Percentiles rank a stretch among this genome's conserved stretches.
phyloP scores from a whole-genome alignment of 257 asterid species.

The Penstemon eatonii region DNA sequence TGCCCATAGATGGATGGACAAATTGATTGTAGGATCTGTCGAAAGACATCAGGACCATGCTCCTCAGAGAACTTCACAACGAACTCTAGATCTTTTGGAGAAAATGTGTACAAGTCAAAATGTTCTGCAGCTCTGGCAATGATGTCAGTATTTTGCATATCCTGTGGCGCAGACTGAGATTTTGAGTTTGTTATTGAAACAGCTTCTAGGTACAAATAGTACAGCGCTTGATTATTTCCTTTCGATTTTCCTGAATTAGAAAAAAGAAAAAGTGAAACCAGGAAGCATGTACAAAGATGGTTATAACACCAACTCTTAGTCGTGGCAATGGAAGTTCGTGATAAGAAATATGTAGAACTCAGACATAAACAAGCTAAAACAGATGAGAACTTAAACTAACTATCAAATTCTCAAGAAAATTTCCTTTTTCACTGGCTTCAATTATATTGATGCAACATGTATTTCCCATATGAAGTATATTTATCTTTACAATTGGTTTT shows the following conservation, averaged over 20 bases:
- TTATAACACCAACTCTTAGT: constrained; percentile 15
- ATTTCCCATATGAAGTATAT: not conserved
- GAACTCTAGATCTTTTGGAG: constrained; percentile 87
- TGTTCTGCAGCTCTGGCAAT: constrained; percentile 52
- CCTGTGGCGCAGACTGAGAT: constrained; percentile 64
- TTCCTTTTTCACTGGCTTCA: not conserved
- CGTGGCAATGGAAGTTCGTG: constrained; percentile 17
- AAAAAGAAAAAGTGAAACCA: constrained; percentile 3
- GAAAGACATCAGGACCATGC: constrained; percentile 75
- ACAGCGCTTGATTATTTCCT: constrained; percentile 79
- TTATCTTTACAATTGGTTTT: not conserved
- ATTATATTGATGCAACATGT: constrained; percentile 14
- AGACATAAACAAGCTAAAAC: constrained; percentile 21
- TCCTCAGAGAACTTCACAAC: constrained; percentile 88
- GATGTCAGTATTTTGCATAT: constrained; percentile 44
- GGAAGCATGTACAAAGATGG: constrained; percentile 8
- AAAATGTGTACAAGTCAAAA: constrained; percentile 74
- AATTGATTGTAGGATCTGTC: constrained; percentile 82
- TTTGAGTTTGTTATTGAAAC: constrained; percentile 80
- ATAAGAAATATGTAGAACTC: constrained; percentile 14
- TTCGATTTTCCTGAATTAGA: constrained; percentile 70
- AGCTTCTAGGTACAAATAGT: constrained; percentile 78
- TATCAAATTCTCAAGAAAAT: constrained; percentile 11
- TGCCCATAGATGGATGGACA: constrained; percentile 98
- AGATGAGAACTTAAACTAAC: constrained; percentile 7